phyloP scores from a whole-genome alignment of 1,139 yeast genomes.

The Geotrichum fermentans region DNA sequence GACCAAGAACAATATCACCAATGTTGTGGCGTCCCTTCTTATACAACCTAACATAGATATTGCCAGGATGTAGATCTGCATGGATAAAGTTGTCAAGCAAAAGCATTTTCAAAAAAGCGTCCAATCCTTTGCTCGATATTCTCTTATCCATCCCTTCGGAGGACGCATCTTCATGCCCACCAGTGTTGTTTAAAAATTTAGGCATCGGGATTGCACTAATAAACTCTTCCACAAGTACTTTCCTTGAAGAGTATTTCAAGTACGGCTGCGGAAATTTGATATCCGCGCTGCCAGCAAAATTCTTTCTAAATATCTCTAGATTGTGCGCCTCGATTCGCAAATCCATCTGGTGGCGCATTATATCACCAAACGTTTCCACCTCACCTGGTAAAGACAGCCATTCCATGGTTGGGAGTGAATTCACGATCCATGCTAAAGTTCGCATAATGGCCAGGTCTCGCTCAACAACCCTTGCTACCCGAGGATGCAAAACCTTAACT shows the following conservation, averaged over 20 bases:
- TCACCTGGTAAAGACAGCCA: constrained; percentile 96
- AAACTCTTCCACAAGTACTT: constrained; percentile 80
- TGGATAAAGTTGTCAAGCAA: constrained; percentile 89
- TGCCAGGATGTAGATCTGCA: constrained; percentile 96
- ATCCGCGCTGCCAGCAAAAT: constrained; percentile 52
- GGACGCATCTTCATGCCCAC: constrained; percentile 40
- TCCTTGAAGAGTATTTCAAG: constrained; percentile 58
- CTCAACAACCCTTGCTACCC: constrained; percentile 63
- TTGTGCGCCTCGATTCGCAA: constrained; percentile 84
- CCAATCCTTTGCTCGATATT: constrained; percentile 81
- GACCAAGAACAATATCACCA: constrained; percentile 19
- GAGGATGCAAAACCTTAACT: constrained; percentile 87
- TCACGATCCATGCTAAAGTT: constrained; percentile 66
- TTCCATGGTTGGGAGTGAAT: constrained; percentile 86
- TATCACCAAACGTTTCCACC: constrained; percentile 75
- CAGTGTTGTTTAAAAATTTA: constrained; percentile 49
- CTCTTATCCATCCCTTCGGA: constrained; percentile 53
- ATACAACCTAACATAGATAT: constrained; percentile 75
- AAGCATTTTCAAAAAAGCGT: constrained; percentile 88
- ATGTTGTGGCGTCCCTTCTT: constrained; percentile 31
- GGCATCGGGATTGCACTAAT: constrained; percentile 81
- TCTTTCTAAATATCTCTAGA: constrained; percentile 59
- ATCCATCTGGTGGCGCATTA: constrained; percentile 88
- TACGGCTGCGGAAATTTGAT: constrained; percentile 81
- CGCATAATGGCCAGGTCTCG: constrained; percentile 82